Conservation (phyloP, 208 protist genomes). For the Naegleria lovaniensis region DNA sequence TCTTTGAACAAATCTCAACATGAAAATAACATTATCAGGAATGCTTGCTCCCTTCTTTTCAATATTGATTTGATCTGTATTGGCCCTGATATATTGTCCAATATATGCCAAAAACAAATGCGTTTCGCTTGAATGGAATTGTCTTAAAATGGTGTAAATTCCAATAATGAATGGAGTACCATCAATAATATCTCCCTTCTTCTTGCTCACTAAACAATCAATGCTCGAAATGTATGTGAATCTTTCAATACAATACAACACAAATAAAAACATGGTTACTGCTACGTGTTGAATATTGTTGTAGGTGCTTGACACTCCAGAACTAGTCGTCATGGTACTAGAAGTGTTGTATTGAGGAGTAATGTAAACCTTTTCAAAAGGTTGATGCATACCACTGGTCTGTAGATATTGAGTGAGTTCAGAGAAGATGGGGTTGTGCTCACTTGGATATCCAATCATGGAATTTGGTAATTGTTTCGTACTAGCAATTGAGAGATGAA, state of each 20-base stretch:
- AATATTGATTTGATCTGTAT: slow-evolving; percentile 44
- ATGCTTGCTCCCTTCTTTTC: slow-evolving; percentile 8
- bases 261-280: slow-evolving; percentile 65
- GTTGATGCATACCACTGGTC: slow-evolving; percentile 67
- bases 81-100: slow-evolving; percentile 65
- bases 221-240: slow-evolving; percentile 58
- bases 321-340: not conserved
- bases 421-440: slow-evolving; percentile 60
- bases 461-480: not conserved
- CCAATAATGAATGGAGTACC: slow-evolving; percentile 72
- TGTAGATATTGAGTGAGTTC: slow-evolving; percentile 65
- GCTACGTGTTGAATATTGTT: slow-evolving; percentile 44
- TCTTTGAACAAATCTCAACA: slow-evolving; percentile 51
- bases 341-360: slow-evolving; percentile 42
- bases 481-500: not conserved
- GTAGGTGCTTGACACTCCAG: not conserved
- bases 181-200: slow-evolving; percentile 62
- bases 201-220: slow-evolving; percentile 49
- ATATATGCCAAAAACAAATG: slow-evolving; percentile 69
- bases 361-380: slow-evolving; percentile 72
- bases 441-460: slow-evolving; percentile 59
- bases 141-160: slow-evolving; percentile 76
- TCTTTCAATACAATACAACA: slow-evolving; percentile 53
- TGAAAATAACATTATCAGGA: not conserved
- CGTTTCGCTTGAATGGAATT: slow-evolving; percentile 74